Conservation (phyloP, 768 basidiomycete genomes). For the Naganishia friedmannii region DNA sequence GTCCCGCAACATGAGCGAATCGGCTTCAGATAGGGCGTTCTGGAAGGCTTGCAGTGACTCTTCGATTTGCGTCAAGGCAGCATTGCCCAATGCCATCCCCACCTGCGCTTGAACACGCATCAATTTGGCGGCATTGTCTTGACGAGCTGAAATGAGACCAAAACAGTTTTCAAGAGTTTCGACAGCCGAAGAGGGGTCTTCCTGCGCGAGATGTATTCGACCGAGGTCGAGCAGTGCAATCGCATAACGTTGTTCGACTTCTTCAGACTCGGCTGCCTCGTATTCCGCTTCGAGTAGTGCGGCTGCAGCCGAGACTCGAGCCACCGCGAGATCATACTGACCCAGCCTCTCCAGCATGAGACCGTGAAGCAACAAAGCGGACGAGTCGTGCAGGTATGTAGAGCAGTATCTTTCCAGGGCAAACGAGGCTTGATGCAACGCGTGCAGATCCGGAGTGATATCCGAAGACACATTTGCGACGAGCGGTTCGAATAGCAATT, state of each 20-base stretch:
- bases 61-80: slow-evolving; percentile 64
- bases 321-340: slow-evolving; percentile 63
- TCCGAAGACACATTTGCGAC: slow-evolving; percentile 17
- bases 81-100: slow-evolving; percentile 69
- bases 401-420: slow-evolving; percentile 72
- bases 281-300: slow-evolving; percentile 76
- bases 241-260: slow-evolving; percentile 72
- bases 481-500: slow-evolving; percentile 59
- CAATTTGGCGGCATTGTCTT: slow-evolving; percentile 50
- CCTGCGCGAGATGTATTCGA: slow-evolving; percentile 65
- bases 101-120: slow-evolving; percentile 53
- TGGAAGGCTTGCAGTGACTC: slow-evolving; percentile 68
- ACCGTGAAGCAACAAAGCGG: slow-evolving; percentile 76
- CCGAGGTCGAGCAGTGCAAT: slow-evolving; percentile 80
- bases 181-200: slow-evolving; percentile 62
- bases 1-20: slow-evolving; percentile 28
- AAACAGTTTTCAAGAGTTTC: slow-evolving; percentile 70
- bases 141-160: slow-evolving; percentile 63
- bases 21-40: slow-evolving; percentile 59
- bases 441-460: slow-evolving; percentile 47
- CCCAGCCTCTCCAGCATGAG: slow-evolving; percentile 82
- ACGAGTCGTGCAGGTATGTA: slow-evolving; percentile 65
- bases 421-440: slow-evolving; percentile 74
- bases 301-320: slow-evolving; percentile 64
- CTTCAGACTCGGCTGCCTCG: slow-evolving; percentile 77